These are phyloP conservation scores for Ophiosphaerella narmari DNA, from an alignment of 2,329 filamentous ascomycete species.

Conservation along the genomic window DNA sequence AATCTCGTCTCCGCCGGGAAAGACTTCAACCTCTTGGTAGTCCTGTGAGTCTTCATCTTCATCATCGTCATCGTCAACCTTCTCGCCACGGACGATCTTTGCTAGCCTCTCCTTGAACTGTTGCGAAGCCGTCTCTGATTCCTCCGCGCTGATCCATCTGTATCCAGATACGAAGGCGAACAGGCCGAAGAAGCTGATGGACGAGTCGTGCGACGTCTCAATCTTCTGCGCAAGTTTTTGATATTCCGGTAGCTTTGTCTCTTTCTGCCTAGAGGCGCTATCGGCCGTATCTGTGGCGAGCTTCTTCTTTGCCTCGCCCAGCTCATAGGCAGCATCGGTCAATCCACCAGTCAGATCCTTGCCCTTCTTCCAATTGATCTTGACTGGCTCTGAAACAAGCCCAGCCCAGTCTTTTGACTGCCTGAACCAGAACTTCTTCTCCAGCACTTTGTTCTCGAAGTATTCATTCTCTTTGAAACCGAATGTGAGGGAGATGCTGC, in stretches of 20 bases:
- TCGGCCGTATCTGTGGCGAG: constrained; percentile 28
- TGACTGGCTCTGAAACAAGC: constrained; percentile 85
- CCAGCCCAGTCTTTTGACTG: constrained; percentile 71
- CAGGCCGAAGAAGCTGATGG: constrained; percentile 83
- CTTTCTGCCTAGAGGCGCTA: constrained; percentile 54
- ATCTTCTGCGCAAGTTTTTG: constrained; percentile 60
- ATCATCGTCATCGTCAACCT: constrained; percentile 46
- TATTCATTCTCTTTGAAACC: constrained; percentile 81
- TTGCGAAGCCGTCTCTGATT: constrained; percentile 66
- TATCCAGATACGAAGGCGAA: constrained; percentile 74
- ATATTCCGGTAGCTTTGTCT: constrained; percentile 60
- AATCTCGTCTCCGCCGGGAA: constrained; percentile 83
- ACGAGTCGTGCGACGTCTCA: constrained; percentile 64
- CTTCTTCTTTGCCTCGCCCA: constrained; percentile 66
- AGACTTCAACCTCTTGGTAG: constrained; percentile 77
- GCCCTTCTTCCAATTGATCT: constrained; percentile 75
- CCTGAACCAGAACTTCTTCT: constrained; percentile 93
- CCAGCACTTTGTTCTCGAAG: constrained; percentile 76
- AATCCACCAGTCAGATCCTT: constrained; percentile 85
- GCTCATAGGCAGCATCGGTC: constrained; percentile 71
- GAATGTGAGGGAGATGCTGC: constrained; percentile 72
- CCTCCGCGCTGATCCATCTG: constrained; percentile 71
- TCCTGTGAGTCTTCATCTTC: constrained; percentile 67
- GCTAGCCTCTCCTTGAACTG: constrained; percentile 64
- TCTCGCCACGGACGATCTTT: constrained; percentile 47